Percentiles rank a stretch among this genome's conserved stretches.
Evolutionary conservation across 106 monocot species (phyloP).

Genomic region (Dioscorea dumetorum): DNA sequence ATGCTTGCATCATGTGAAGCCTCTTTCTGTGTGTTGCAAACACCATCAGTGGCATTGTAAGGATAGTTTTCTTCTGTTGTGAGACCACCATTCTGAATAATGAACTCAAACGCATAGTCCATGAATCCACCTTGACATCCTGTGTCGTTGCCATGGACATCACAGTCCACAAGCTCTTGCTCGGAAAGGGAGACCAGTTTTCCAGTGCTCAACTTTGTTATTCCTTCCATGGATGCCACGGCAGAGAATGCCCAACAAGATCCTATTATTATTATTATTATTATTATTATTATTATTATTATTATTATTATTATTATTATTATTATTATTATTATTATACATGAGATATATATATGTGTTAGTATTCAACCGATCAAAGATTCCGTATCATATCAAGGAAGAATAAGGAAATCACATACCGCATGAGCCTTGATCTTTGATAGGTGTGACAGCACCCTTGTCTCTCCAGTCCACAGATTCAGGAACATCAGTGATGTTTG

Average conservation of each 20-base stretch:
- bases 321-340: too few species aligned
- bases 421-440: constrained; percentile 16
- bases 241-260: constrained; percentile 8
- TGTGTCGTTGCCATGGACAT: not conserved
- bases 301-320: too few species aligned
- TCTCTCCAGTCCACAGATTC: constrained; percentile 2
- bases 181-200: not conserved
- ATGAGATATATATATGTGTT: too few species aligned
- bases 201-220: not conserved
- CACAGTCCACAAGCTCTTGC: constrained; percentile 9
- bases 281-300: too few species aligned
- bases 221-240: constrained; percentile 1
- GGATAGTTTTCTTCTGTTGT: not conserved
- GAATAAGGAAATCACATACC: constrained; percentile 1
- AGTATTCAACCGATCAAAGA: too few species aligned
- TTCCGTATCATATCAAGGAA: not conserved
- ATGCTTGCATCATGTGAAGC: not conserved
- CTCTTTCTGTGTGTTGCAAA: not conserved
- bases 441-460: constrained; percentile 7
- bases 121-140: not conserved
- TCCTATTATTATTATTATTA: not conserved
- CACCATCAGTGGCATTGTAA: not conserved
- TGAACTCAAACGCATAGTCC: not conserved
- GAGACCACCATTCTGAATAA: not conserved
- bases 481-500: not conserved